A percentile compares a stretch with the other conserved stretches of the same genome.
phyloP scores from a whole-genome alignment of 1,284 basidiomycete species.

The Taiwanofungus camphoratus region DNA sequence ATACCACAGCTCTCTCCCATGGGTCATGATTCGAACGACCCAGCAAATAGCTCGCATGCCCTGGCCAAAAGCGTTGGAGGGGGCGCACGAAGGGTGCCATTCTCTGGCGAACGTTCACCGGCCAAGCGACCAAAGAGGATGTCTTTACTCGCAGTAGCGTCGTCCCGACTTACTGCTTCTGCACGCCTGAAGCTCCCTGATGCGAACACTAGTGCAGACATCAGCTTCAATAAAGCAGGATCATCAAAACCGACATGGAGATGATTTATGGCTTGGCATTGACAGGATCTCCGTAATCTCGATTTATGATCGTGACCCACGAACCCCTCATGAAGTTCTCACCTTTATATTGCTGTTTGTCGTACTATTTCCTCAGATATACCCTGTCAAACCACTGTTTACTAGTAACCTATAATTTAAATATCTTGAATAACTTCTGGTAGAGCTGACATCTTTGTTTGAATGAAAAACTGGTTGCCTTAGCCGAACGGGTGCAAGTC shows the following conservation, averaged over 20 bases:
- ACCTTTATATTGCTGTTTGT: constrained; percentile 8
- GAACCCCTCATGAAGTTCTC: constrained; percentile 4
- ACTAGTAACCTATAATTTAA: constrained; percentile 11
- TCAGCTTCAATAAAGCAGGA: constrained; percentile 36
- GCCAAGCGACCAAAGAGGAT: constrained; percentile 58
- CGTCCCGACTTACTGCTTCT: constrained; percentile 33
- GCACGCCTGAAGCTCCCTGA: constrained; percentile 31
- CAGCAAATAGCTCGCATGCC: constrained; percentile 13
- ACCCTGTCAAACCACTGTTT: constrained; percentile 11
- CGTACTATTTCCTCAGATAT: constrained; percentile 8
- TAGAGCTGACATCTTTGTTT: no score
- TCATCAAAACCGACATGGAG: constrained; percentile 44
- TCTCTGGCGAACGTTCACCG: constrained; percentile 41
- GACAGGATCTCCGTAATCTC: background rate
- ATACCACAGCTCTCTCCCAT: constrained; percentile 58
- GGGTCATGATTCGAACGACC: constrained; percentile 19
- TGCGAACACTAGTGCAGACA: constrained; percentile 45
- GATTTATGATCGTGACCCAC: background rate
- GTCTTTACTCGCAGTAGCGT: constrained; percentile 42
- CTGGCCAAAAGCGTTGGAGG: constrained; percentile 17
- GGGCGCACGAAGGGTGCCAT: constrained; percentile 25
- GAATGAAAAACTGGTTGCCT: no score
- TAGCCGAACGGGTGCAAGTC: no score
- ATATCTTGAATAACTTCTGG: no score
- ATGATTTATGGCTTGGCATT: constrained; percentile 24